Conservation (phyloP, 176 grass and related monocot genomes). For the Panicum miliaceum region DNA sequence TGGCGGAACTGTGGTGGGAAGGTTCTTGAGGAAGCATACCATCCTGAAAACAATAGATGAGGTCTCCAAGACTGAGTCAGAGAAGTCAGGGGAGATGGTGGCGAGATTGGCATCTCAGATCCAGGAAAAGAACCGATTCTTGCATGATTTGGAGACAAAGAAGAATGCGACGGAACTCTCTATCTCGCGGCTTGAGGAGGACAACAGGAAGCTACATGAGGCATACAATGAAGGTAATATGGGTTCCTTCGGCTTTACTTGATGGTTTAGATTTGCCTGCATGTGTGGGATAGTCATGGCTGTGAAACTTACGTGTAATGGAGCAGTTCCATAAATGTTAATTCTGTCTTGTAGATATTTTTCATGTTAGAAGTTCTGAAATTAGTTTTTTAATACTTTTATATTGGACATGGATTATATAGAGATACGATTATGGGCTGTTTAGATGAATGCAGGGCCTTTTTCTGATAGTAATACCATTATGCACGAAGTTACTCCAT, state of each 20-base stretch:
- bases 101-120: slow-evolving; percentile 60
- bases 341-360: slow-evolving; percentile 18
- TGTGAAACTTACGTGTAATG: background rate
- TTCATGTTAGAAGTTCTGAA: slow-evolving; percentile 21
- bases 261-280: slow-evolving; percentile 1
- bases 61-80: slow-evolving; percentile 53
- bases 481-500: background rate
- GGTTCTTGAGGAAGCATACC: slow-evolving; percentile 70
- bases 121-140: slow-evolving; percentile 61
- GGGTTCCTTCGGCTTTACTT: background rate
- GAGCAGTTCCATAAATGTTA: background rate
- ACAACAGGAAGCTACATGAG: slow-evolving; percentile 67
- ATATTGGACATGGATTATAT: slow-evolving; percentile 25
- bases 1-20: slow-evolving; percentile 39
- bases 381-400: background rate
- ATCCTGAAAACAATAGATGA: slow-evolving; percentile 62
- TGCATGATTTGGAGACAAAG: slow-evolving; percentile 77
- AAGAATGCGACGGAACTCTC: slow-evolving; percentile 62
- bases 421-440: background rate
- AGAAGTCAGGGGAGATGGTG: slow-evolving; percentile 57
- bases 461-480: slow-evolving; percentile 16
- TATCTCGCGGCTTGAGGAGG: slow-evolving; percentile 54
- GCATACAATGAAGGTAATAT: slow-evolving; percentile 75
- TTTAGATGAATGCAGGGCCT: background rate
- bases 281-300: background rate